Evolutionary conservation across 2,329 filamentous ascomycete genomes (phyloP).

Genomic region (Colletotrichum aenigma): DNA sequence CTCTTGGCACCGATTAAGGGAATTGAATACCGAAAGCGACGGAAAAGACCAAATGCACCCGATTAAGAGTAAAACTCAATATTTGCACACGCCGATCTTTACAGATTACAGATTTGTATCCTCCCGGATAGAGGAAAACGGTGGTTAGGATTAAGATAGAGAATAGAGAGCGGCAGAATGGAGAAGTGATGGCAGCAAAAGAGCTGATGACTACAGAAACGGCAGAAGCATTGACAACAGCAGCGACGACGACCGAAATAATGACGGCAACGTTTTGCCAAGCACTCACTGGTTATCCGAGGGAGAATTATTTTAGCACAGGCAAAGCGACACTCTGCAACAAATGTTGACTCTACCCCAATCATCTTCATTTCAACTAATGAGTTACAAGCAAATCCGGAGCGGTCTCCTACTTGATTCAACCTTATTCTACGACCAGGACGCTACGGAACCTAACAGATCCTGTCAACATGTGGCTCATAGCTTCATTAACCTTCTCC

Average conservation of each 20-base stretch:
- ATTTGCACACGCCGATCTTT: background rate
- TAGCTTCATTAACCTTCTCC: slow-evolving; percentile 49
- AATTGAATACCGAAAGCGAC: background rate
- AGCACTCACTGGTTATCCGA: too few species aligned
- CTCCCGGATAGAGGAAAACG: background rate
- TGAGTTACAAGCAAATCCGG: fast-evolving
- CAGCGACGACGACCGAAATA: too few species aligned
- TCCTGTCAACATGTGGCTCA: slow-evolving; percentile 43
- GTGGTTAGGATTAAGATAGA: too few species aligned
- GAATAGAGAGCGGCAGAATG: background rate
- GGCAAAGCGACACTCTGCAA: fast-evolving
- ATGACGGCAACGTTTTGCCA: too few species aligned
- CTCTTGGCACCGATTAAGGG: background rate
- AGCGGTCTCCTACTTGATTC: fast-evolving
- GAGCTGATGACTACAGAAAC: too few species aligned
- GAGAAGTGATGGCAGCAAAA: too few species aligned
- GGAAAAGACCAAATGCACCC: background rate
- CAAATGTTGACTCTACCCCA: background rate
- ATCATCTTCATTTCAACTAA: background rate
- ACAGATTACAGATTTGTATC: fast-evolving
- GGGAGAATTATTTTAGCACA: too few species aligned
- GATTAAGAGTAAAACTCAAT: fast-evolving
- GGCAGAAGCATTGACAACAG: too few species aligned
- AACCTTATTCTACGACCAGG: slow-evolving; percentile 38
- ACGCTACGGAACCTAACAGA: slow-evolving; percentile 52